Evolutionary conservation across 2,329 filamentous ascomycete species (phyloP), one percentile per base, ranked within the genome.

Genomic region (Colletotrichum higginsianum): DNA sequence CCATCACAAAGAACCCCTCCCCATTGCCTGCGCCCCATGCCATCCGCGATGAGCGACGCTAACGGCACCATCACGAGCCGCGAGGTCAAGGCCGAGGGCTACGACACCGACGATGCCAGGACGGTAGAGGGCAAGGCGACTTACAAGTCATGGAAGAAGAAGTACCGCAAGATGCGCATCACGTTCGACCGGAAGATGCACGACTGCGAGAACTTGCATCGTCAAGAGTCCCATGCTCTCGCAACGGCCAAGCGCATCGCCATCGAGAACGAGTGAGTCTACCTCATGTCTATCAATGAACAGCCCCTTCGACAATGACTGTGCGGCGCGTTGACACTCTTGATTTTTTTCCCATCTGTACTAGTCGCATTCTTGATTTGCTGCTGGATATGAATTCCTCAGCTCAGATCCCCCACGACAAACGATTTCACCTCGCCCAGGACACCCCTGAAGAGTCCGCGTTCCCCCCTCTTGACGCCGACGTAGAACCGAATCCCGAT

Each of bases 161-260:
- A 99, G 86, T 99, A 97, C 82, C 92, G 93, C 77, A 97, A 97
- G 87, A 94, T 96, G 91, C 92, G 93, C 83, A 87, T 92, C 80
- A 86, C 87, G 38, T 97, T 96, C 79, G 93, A 96, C 76, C 87
- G 91, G 61, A 90, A 90, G 78, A 94, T 95, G 89, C 89, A 92
- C 68, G 90, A 94, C 75, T 93, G 94, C 80, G 96, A 97, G 82
- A 89, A 91, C 66, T 87, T 96, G 72, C 96, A 96, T 82, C 90
- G 91, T 77, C 88, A 93, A 66, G 95, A 96, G 81, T 93, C 94
- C 80, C 92, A 92, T 82, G 93, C 95, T 46, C 90, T 93, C 73
- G 91, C 92, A 75, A 93, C 94, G 4, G 93, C 94, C 26, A 95
- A 94, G 81, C 89, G 95, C 63, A 88, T 99, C 72, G 93, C 94